A percentile compares a stretch with the other conserved stretches of the same genome.
phyloP scores from a whole-genome alignment of 2,329 filamentous ascomycete genomes.

The Ploettnerulaceae sp. region DNA sequence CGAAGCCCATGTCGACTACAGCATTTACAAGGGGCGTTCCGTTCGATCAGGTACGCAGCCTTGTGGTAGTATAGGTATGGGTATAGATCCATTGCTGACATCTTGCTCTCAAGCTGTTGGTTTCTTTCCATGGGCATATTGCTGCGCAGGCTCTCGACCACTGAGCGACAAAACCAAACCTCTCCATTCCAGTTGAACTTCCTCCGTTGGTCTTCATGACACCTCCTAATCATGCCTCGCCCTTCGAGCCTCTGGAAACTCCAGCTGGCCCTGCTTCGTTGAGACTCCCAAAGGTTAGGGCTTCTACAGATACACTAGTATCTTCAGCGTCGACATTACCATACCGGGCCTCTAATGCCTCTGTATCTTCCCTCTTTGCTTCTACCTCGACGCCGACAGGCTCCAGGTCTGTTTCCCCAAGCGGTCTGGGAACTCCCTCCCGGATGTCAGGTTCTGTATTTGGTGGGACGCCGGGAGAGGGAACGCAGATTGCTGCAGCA shows the following conservation, averaged over 20 bases:
- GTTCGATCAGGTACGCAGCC: conserved; percentile 9
- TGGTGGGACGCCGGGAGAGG: conserved; percentile 37
- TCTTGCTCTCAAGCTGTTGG: conserved; percentile 3
- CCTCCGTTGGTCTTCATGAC: conserved; percentile 52
- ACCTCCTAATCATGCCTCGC: conserved; percentile 60
- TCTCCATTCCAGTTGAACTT: conserved; percentile 10
- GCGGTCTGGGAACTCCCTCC: conserved; percentile 54
- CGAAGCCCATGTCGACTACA: conserved; percentile 21
- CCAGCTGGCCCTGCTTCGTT: conserved; percentile 48
- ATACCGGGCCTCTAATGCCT: conserved; percentile 50
- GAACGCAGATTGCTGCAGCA: conserved; percentile 22
- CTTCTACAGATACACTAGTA: conserved; percentile 41
- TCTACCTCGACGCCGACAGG: conserved; percentile 63
- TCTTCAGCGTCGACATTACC: conserved; percentile 47
- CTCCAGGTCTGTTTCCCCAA: conserved; percentile 64
- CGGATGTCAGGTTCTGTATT: conserved; percentile 55
- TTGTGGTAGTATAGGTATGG: conserved; percentile 7
- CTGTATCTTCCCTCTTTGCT: conserved; percentile 58
- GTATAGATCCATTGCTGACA: conserved; percentile 15
- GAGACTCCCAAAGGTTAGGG: conserved; percentile 57
- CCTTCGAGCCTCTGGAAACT: conserved; percentile 51
- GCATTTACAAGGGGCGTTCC: neutral
- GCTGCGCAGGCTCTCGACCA: conserved; percentile 40
- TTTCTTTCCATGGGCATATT: conserved; percentile 34
- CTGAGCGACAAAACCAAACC: conserved; percentile 23